Evolutionary conservation across 2,329 filamentous ascomycete genomes (phyloP), one percentile per base, ranked within the genome.

Genomic region (Xylariaceae sp.): DNA sequence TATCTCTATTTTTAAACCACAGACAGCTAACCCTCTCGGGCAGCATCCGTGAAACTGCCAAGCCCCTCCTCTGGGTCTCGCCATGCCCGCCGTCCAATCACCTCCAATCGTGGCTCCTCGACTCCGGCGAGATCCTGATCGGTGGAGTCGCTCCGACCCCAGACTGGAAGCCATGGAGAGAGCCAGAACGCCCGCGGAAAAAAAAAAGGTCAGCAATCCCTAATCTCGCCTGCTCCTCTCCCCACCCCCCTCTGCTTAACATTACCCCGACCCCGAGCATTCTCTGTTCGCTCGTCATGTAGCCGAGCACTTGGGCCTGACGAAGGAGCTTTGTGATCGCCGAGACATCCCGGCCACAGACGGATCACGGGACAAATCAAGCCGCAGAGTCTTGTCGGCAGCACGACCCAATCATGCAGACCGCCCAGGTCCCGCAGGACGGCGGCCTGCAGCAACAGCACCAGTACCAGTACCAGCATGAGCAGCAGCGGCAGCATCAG

Each of bases 211-310:
- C 13, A 37, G 8, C 34, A 35, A 35, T 59, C 15, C 37, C 13
- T 53, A 10, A 42, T 10, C 37, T 13, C 37, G 37, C 9, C 13
- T 35, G 17, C 17, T 18, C 17, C 15, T 30, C 62, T 45, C 62
- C 64, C 58, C 56, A 59, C 58, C 66, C 70, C 66, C 66, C 67
- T 76, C 75, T 74, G 69, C 73, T 70, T 74, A 78, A 73, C 75
- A 78, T 78, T 78, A 77, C 69, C 76, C 77, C 75, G 76, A 78
- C 71, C 51, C 30, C 23, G 23, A 30, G 35, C 17, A 15, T 68
- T 61, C 55, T 60, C 53, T 60, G 58, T 65, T 66, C 65, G 67
- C 66, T 67, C 63, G 67, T 65, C 53, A 69, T 69, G 68, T 62
- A 60, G 64, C 63, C 65, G 66, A 65, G 62, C 62, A 30, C 44